These are phyloP conservation scores for Geum urbanum DNA, from an alignment of 306 rosid genomes.

Conservation along the genomic window DNA sequence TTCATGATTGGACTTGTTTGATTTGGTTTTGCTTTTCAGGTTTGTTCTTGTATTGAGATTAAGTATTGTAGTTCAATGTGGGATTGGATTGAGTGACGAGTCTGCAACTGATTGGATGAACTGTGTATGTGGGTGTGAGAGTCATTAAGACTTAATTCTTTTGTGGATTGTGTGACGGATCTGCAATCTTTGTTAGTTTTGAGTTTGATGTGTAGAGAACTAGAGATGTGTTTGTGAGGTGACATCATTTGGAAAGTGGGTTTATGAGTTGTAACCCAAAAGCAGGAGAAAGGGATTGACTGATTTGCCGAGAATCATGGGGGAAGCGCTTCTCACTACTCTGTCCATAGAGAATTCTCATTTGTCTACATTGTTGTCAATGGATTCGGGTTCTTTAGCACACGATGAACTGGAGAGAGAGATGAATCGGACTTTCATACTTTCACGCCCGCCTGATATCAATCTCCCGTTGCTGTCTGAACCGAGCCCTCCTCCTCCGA, in stretches of 20 bases:
- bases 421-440: conserved; percentile 43
- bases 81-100: conserved; percentile 18
- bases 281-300: conserved; percentile 12
- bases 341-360: conserved; percentile 53
- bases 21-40: conserved; percentile 25
- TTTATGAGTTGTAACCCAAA: conserved; percentile 10
- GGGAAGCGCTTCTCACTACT: conserved; percentile 49
- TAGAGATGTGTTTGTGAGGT: conserved; percentile 32
- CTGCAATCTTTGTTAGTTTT: conserved; percentile 9
- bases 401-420: conserved; percentile 56
- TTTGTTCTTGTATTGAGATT: conserved; percentile 10
- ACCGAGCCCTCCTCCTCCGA: conserved; percentile 51
- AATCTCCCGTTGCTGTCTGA: conserved; percentile 53
- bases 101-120: conserved; percentile 11
- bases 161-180: conserved; percentile 16
- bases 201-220: conserved; percentile 9
- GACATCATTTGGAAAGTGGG: conserved; percentile 15
- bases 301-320: conserved; percentile 30
- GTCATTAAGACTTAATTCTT: background rate
- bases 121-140: conserved; percentile 8
- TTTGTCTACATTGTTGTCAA: conserved; percentile 51
- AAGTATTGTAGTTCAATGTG: conserved; percentile 9
- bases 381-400: conserved; percentile 51
- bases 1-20: conserved; percentile 12
- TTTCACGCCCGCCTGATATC: conserved; percentile 55